Evolutionary conservation across 75 land plant genomes (phyloP), one percentile per base, ranked within the genome.

Genomic region (Picea sitchensis): DNA sequence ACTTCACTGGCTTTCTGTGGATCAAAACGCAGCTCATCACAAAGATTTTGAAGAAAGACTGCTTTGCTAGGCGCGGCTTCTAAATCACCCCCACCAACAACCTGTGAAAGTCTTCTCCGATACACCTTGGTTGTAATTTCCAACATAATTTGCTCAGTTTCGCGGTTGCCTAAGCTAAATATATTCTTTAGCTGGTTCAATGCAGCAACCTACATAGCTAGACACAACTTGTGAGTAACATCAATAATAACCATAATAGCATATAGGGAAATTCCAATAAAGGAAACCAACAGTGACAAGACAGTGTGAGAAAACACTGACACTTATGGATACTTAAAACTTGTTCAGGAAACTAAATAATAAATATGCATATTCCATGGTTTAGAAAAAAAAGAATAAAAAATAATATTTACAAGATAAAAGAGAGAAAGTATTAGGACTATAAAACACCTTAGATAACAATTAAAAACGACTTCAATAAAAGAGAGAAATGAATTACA

Each of bases 61-160:
- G 99, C 99, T 80, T 97, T 97, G 84, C 99, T 97, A 54, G 95
- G 78, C 54, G 99, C 96, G 14, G 90, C 86, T 17, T 84, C 94
- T 36, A 97, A 83, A 64, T 91, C 96, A 72, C 95, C 96, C 76
- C 86, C 79, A 81, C 84, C 79, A 38, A 96, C 91, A 79, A 91
- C 91, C 73, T 86, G 88, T 69, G 91, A 78, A 74, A 97, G 90
- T 59, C 89, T 86, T 57, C 83, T 98, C 57, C 92, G 85, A 76
- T 97, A 97, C 8, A 83, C 90, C 82, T 90, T 95, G 41, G 93
- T 84, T 12, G 92, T 93, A 57, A 97, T 83, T 59, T 97, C 99
- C 44, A 90, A 83, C 77, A 84, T 75, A 18, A 97, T 89, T 23
- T 82, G 84, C 75, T 97, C 98, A 58, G 92, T 84, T 76, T 97